Conservation (phyloP, 2,329 filamentous ascomycete species). For the Dactylellina haptotyla region DNA sequence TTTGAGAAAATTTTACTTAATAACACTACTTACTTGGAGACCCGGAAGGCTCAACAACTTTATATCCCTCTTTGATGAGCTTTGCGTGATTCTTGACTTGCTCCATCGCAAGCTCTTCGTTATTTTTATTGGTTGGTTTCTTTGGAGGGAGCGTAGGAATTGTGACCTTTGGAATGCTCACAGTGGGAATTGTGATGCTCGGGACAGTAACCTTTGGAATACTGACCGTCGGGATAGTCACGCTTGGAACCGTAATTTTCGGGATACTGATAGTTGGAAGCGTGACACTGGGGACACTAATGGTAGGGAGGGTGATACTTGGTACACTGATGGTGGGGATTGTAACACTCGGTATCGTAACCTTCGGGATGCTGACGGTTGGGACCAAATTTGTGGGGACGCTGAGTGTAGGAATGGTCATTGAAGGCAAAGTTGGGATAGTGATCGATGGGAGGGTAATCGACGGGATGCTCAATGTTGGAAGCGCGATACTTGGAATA, state of each 20-base stretch:
- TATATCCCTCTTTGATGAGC: slow-evolving; percentile 14
- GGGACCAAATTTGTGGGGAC: slow-evolving; percentile 3
- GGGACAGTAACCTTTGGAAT: slow-evolving; percentile 6
- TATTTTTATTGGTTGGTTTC: slow-evolving; percentile 10
- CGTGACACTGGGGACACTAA: slow-evolving; percentile 4
- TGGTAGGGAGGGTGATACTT: not conserved
- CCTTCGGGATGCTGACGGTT: slow-evolving; percentile 1
- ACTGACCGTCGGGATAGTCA: slow-evolving; percentile 6
- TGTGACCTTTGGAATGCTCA: not conserved
- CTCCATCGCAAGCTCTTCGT: not conserved
- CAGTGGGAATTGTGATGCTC: not conserved
- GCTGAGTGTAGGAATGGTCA: slow-evolving; percentile 1
- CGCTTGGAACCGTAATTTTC: not conserved
- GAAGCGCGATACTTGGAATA: not conserved
- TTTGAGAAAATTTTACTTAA: not conserved
- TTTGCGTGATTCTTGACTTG: slow-evolving; percentile 4
- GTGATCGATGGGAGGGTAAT: not conserved
- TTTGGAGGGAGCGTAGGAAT: slow-evolving; percentile 3
- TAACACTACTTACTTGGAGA: slow-evolving; percentile 8
- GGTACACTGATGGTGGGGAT: slow-evolving; percentile 4
- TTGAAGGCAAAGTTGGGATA: not conserved
- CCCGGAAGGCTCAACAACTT: slow-evolving; percentile 4
- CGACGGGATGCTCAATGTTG: slow-evolving; percentile 1
- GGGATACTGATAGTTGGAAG: slow-evolving; percentile 13
- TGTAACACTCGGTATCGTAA: slow-evolving; percentile 1